Evolutionary conservation across 78 protist genomes (phyloP).

Genomic region (Chrysochromulina parva): DNA sequence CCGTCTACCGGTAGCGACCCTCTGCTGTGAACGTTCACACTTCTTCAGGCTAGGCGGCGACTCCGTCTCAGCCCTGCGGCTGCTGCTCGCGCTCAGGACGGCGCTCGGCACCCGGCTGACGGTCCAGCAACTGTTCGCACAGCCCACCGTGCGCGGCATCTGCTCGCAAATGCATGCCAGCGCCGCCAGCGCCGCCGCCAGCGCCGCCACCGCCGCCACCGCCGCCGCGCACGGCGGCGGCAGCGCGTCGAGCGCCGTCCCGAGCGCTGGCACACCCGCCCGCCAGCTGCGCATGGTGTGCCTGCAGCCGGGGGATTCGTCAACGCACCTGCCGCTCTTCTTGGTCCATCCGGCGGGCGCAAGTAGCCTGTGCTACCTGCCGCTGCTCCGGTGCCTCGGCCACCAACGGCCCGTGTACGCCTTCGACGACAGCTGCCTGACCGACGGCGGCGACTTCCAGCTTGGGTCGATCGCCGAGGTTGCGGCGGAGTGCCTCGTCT

Average conservation of each 20-base stretch:
- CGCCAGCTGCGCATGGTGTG: background rate
- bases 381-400: background rate
- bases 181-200: background rate
- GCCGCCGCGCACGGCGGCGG: too few relatives aligned
- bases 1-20: background rate
- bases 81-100: background rate
- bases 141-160: background rate
- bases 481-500: background rate
- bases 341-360: constrained; percentile 23
- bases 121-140: background rate
- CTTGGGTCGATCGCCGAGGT: background rate
- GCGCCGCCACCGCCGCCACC: background rate
- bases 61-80: background rate
- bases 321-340: background rate
- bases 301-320: background rate
- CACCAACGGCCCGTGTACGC: background rate
- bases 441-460: background rate
- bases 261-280: too few relatives aligned
- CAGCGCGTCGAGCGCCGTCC: too few relatives aligned
- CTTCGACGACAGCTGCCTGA: background rate
- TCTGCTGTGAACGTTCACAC: background rate
- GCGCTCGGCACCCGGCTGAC: background rate
- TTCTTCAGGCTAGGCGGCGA: constrained; percentile 12
- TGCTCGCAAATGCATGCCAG: background rate
- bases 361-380: background rate